Evolutionary conservation across 2,329 filamentous ascomycete genomes (phyloP), one percentile per base, ranked within the genome.

Genomic region (Apiospora saccharicola): DNA sequence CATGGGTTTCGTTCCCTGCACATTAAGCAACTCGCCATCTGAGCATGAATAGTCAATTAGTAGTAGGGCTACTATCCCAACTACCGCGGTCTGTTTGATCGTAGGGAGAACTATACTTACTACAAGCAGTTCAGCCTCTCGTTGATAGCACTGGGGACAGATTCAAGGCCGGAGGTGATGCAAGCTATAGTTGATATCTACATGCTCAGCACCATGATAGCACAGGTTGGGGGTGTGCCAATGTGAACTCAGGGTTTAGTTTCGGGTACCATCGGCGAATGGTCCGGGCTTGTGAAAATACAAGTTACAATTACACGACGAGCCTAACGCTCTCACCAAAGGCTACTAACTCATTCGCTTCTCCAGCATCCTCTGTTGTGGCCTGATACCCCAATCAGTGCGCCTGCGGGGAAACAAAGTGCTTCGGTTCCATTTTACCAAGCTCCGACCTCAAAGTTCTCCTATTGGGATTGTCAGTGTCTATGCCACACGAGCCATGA

Each of bases 391-490:
- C 30, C 16, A 61, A 61, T 61, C 26, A 14, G 37, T 34, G 51
- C 26, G 53, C 53, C 26, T 37, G 16, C 26, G 30, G 53, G 34
- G 22, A 61, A 30, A 30, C 34, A 61, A 61, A 34, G 22, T 64
- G 19, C 19, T 41, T 64, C 34, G 34, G 26, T 19, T 41, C 34
- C 34, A n/a, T 64, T 34, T 84, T 91, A 97, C 94, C 95, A 98
- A 68, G 94, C 94, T 78, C 90, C 90, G 72, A 97, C 93, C 79
- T 98, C 96, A 78, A 98, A 98, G 81, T 97, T 98, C 84, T 98
- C 96, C 91, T 95, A 74, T 46, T 49, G 61, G 16, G n/a, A 47
- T 75, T 72, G 78, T 86, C 79, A 85, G 82, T 74, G 74, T 44
- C 43, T 46, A 37, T 5, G 68, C 19, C 69, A 7, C 26, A 57